phyloP scores from a whole-genome alignment of 352 stramenopile species.

The Phytophthora megakarya region DNA sequence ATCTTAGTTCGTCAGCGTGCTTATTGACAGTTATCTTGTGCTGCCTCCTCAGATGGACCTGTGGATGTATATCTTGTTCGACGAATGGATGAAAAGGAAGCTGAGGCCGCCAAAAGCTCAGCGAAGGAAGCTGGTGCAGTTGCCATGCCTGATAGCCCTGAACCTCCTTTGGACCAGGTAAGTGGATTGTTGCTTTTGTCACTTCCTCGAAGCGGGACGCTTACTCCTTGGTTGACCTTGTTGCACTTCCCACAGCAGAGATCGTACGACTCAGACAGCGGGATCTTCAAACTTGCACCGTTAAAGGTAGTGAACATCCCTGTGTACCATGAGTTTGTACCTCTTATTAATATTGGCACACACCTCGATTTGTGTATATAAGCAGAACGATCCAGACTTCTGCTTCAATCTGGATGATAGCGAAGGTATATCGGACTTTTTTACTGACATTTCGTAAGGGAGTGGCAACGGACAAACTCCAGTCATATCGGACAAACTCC shows the following conservation, averaged over 20 bases:
- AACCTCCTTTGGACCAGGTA: constrained; percentile 65
- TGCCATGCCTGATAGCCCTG: constrained; percentile 39
- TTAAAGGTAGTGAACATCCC: constrained; percentile 65
- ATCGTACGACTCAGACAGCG: constrained; percentile 84
- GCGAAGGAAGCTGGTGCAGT: constrained; percentile 22
- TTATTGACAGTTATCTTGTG: not conserved
- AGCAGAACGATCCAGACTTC: constrained; percentile 85
- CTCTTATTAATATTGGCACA: constrained; percentile 12
- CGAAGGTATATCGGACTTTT: constrained; percentile 90
- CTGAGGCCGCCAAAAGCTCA: constrained; percentile 21
- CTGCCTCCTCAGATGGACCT: constrained; percentile 60
- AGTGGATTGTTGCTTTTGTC: not conserved
- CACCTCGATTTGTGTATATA: constrained; percentile 5
- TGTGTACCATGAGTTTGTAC: not conserved
- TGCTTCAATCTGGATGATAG: constrained; percentile 89
- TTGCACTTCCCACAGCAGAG: constrained; percentile 47
- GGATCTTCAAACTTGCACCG: constrained; percentile 85
- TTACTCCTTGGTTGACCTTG: constrained; percentile 3
- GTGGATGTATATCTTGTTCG: constrained; percentile 93
- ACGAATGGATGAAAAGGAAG: constrained; percentile 55
- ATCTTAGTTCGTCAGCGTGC: not conserved
- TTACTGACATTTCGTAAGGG: constrained; percentile 71
- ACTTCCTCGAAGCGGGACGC: not conserved
- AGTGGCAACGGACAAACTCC: constrained; percentile 13
- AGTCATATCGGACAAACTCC: constrained; percentile 7